These are phyloP conservation scores for Hemerocallis citrina DNA, from an alignment of 106 monocot species.

Conservation along the genomic window DNA sequence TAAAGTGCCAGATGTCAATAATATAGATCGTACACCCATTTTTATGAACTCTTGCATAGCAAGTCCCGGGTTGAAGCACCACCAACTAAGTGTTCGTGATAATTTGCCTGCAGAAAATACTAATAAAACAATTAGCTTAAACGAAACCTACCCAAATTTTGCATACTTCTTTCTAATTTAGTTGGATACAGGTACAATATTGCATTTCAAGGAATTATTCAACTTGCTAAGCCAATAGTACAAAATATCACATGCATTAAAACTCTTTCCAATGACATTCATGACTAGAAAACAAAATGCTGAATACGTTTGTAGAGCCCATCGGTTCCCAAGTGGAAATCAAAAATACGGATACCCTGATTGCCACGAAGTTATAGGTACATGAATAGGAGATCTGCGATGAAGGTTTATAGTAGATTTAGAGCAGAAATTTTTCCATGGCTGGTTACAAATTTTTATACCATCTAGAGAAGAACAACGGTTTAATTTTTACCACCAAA, in stretches of 20 bases:
- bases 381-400: too few species aligned
- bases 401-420: too few species aligned
- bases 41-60: conserved; percentile 82
- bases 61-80: conserved; percentile 98
- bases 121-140: background rate
- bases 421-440: too few species aligned
- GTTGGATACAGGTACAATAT: background rate
- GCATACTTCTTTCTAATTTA: background rate
- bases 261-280: background rate
- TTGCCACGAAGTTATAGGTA: too few species aligned
- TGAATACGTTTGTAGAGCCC: background rate
- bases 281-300: background rate
- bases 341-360: too few species aligned
- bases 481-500: too few species aligned
- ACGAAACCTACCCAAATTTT: background rate
- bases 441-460: too few species aligned
- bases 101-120: conserved; percentile 34
- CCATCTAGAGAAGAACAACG: too few species aligned
- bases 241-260: background rate
- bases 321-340: too few species aligned
- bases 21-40: conserved; percentile 69
- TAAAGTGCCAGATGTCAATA: conserved; percentile 92
- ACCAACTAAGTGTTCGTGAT: conserved; percentile 87
- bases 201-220: background rate
- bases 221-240: too few species aligned